Percentiles rank a stretch among this genome's conserved stretches.
phyloP scores from a whole-genome alignment of 345 rosid species.

The Anacardium occidentale region DNA sequence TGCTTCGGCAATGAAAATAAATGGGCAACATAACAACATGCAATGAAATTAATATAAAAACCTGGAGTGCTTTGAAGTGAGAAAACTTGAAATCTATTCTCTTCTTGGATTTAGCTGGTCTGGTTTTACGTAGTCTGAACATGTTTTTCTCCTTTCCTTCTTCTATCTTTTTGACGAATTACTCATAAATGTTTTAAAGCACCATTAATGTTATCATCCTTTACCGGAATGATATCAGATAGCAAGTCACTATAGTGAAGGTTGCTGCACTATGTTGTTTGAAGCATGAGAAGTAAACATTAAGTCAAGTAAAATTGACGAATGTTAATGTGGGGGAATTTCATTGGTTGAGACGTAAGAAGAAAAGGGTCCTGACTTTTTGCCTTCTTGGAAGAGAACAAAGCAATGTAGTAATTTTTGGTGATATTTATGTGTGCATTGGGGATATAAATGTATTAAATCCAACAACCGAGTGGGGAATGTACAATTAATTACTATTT shows the following conservation, averaged over 20 bases:
- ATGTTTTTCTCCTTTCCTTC: slow-evolving; percentile 19
- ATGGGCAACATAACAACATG: background rate
- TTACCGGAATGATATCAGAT: slow-evolving; percentile 17
- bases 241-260: slow-evolving; percentile 31
- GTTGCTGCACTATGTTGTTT: slow-evolving; percentile 19
- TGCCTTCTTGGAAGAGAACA: background rate
- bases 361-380: background rate
- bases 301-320: background rate
- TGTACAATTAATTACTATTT: too few relatives aligned
- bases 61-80: slow-evolving; percentile 50
- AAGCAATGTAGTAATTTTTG: background rate
- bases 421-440: background rate
- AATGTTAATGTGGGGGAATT: background rate
- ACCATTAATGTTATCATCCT: slow-evolving; percentile 1
- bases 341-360: background rate
- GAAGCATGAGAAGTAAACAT: background rate
- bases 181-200: background rate
- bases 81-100: slow-evolving; percentile 51
- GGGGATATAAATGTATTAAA: background rate
- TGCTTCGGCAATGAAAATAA: background rate
- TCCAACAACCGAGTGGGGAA: background rate
- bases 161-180: background rate
- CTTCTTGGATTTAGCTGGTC: slow-evolving; percentile 38
- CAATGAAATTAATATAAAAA: slow-evolving; percentile 5
- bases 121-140: slow-evolving; percentile 47